Evolutionary conservation across 306 rosid species (phyloP).

Genomic region (Vicia sativa): DNA sequence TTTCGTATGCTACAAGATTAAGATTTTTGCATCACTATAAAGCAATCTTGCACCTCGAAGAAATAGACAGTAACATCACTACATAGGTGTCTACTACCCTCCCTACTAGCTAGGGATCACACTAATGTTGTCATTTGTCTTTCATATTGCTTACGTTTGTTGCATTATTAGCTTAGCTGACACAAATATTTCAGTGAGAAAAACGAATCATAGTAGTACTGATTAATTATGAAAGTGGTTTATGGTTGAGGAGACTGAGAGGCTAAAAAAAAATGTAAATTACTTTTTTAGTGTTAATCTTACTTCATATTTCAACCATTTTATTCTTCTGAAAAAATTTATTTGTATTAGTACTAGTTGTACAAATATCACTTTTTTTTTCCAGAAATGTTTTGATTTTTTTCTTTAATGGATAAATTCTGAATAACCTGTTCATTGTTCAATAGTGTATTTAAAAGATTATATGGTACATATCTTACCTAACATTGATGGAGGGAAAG

Average conservation of each 20-base stretch:
- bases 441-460: neutral
- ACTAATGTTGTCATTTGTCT: neutral
- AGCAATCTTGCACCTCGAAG: constrained; percentile 43
- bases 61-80: constrained; percentile 12
- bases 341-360: too few species aligned
- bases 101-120: constrained; percentile 27
- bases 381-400: neutral
- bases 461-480: neutral
- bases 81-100: neutral
- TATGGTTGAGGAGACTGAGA: neutral
- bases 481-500: neutral
- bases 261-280: neutral
- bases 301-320: too few species aligned
- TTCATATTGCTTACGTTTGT: constrained; percentile 20
- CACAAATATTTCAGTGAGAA: constrained; percentile 40
- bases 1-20: constrained; percentile 70
- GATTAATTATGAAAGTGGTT: neutral
- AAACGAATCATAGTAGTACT: neutral
- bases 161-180: constrained; percentile 31
- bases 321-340: too few species aligned
- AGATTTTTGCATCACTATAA: constrained; percentile 45
- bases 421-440: neutral
- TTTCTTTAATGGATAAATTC: neutral
- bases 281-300: too few species aligned
- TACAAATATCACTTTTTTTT: neutral